These are phyloP conservation scores for Geosmithia putterillii DNA, from an alignment of 2,329 filamentous ascomycete genomes.

Conservation along the genomic window DNA sequence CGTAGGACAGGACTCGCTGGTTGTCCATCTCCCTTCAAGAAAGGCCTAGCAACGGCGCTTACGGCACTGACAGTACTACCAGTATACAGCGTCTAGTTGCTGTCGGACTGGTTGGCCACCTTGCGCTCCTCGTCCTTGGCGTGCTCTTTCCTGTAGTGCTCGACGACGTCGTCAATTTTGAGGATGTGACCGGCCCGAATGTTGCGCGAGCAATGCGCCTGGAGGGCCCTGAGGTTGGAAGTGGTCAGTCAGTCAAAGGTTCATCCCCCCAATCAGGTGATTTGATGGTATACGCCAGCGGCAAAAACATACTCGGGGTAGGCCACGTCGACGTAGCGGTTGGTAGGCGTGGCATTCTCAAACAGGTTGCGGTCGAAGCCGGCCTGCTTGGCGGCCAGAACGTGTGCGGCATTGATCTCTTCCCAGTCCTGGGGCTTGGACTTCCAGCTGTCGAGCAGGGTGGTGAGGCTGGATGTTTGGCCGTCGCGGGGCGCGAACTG, in stretches of 20 bases:
- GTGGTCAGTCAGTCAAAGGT: too few species aligned
- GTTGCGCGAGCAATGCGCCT: slow-evolving; percentile 37
- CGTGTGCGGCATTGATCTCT: slow-evolving; percentile 39
- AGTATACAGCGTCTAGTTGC: slow-evolving; percentile 14
- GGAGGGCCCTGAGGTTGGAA: slow-evolving; percentile 29
- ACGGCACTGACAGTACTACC: too few species aligned
- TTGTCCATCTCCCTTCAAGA: too few species aligned
- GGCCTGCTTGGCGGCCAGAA: slow-evolving; percentile 40
- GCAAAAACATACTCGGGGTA: slow-evolving; percentile 45
- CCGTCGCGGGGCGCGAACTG: slow-evolving; percentile 36
- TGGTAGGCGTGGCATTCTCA: slow-evolving; percentile 27
- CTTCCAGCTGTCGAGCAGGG: slow-evolving; percentile 32
- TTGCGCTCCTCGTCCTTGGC: slow-evolving; percentile 43
- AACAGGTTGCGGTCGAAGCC: slow-evolving; percentile 45
- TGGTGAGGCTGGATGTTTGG: slow-evolving; percentile 31
- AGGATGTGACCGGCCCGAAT: slow-evolving; percentile 41
- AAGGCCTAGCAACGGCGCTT: too few species aligned
- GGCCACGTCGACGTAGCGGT: slow-evolving; percentile 36
- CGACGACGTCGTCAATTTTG: slow-evolving; percentile 43
- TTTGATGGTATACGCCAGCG: too few species aligned
- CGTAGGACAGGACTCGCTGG: background rate
- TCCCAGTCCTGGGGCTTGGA: slow-evolving; percentile 37
- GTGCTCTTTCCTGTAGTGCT: slow-evolving; percentile 44
- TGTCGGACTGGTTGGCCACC: slow-evolving; percentile 27
- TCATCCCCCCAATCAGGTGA: too few species aligned